Conservation (phyloP, 2,329 filamentous ascomycete genomes). For the Cadophora gregata region DNA sequence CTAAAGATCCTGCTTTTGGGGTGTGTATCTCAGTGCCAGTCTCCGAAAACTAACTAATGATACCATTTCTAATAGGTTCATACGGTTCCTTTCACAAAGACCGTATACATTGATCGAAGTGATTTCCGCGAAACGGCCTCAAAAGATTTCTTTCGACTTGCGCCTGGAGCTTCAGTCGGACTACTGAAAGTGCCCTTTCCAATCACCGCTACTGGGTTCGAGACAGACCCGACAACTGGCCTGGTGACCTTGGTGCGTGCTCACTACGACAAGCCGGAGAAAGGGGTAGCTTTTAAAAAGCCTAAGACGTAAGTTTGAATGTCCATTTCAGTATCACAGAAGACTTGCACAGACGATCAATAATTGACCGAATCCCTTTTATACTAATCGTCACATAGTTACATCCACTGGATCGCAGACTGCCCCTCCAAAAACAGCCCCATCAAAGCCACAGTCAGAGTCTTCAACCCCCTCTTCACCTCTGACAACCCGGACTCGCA, state of each 20-base stretch:
- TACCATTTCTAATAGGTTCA: too few species aligned
- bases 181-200: conserved; percentile 74
- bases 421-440: too few species aligned
- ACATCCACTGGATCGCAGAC: conserved; percentile 90
- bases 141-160: conserved; percentile 78
- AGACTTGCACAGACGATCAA: too few species aligned
- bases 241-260: conserved; percentile 71
- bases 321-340: too few species aligned
- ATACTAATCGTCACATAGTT: too few species aligned
- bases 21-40: too few species aligned
- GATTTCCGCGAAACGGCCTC: conserved; percentile 79
- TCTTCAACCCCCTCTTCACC: conserved; percentile 86
- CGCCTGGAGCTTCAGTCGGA: conserved; percentile 76
- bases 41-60: too few species aligned
- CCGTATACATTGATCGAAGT: conserved; percentile 81
- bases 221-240: conserved; percentile 66
- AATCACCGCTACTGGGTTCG: conserved; percentile 73
- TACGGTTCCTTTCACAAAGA: conserved; percentile 70
- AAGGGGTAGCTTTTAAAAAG: conserved; percentile 72
- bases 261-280: conserved; percentile 71
- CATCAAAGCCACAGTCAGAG: too few species aligned
- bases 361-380: too few species aligned
- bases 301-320: conserved; percentile 84
- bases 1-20: conserved; percentile 77
- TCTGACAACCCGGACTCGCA: conserved; percentile 80